These are phyloP conservation scores for Zygotorulaspora sp. DNA, from an alignment of 805 yeast genomes.

Conservation along the genomic window DNA sequence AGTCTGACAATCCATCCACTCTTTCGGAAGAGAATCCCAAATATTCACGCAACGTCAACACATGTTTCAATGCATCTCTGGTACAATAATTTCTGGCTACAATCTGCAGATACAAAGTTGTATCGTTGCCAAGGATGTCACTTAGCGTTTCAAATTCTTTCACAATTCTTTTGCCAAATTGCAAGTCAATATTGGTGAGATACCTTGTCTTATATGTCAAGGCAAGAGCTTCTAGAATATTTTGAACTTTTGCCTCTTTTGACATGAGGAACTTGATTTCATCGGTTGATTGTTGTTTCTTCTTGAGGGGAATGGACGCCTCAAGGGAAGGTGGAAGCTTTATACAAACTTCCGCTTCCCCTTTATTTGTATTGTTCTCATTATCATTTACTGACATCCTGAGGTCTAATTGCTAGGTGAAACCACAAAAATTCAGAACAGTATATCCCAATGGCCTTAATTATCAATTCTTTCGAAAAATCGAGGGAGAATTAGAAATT, in stretches of 20 bases:
- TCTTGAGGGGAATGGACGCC: constrained; percentile 8
- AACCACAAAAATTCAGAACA: no score
- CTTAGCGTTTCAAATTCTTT: constrained; percentile 19
- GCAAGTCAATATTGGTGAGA: constrained; percentile 29
- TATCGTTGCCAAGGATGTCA: constrained; percentile 17
- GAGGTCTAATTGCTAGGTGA: not conserved
- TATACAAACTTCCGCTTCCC: constrained; percentile 7
- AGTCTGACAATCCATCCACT: constrained; percentile 32
- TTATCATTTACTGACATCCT: constrained; percentile 13
- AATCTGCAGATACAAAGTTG: constrained; percentile 18
- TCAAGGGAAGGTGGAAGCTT: constrained; percentile 9
- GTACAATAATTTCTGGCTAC: constrained; percentile 29
- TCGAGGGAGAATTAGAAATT: no score
- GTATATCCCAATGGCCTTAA: no score
- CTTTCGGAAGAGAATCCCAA: constrained; percentile 34
- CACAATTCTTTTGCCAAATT: constrained; percentile 16
- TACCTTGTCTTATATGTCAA: constrained; percentile 28
- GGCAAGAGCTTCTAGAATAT: constrained; percentile 26
- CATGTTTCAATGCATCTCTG: constrained; percentile 32
- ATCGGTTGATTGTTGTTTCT: constrained; percentile 12
- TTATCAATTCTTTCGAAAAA: no score
- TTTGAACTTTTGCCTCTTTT: constrained; percentile 27
- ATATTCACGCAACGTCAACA: constrained; percentile 31
- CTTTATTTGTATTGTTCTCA: constrained; percentile 1
- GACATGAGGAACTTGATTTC: constrained; percentile 25